Evolutionary conservation across 805 yeast species (phyloP).

Genomic region (Scheffersomyces stipitis): DNA sequence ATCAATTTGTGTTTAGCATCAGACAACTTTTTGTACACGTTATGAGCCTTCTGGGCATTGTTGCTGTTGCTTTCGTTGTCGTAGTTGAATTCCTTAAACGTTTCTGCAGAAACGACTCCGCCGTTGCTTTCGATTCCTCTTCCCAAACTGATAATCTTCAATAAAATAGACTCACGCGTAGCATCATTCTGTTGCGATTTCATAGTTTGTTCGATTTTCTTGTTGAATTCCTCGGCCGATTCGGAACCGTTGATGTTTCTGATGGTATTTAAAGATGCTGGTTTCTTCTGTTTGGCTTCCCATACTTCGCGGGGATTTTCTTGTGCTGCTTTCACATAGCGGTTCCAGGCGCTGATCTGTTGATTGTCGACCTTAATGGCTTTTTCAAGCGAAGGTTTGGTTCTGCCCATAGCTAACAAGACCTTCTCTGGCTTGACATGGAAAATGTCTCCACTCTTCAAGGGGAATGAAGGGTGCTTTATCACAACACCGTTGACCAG

Average conservation of each 20-base stretch:
- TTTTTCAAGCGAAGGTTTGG: slow-evolving; percentile 72
- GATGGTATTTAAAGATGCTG: slow-evolving; percentile 33
- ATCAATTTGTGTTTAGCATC: slow-evolving; percentile 28
- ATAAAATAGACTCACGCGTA: slow-evolving; percentile 49
- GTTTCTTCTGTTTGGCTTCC: slow-evolving; percentile 46
- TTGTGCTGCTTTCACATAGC: slow-evolving; percentile 59
- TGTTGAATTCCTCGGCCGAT: slow-evolving; percentile 32
- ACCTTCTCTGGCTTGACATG: slow-evolving; percentile 84
- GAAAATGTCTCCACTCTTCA: slow-evolving; percentile 85
- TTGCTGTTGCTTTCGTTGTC: background rate
- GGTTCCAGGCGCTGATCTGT: slow-evolving; percentile 77
- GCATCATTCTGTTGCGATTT: slow-evolving; percentile 37
- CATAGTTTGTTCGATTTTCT: slow-evolving; percentile 42
- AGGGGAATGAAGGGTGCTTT: slow-evolving; percentile 73
- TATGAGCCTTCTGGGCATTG: slow-evolving; percentile 37
- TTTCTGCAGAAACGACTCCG: slow-evolving; percentile 14
- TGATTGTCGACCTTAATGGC: slow-evolving; percentile 68
- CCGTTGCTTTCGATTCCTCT: slow-evolving; percentile 17
- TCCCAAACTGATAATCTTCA: slow-evolving; percentile 42
- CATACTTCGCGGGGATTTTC: slow-evolving; percentile 58
- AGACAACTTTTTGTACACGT: slow-evolving; percentile 27
- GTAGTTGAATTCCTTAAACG: slow-evolving; percentile 14
- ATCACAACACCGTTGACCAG: slow-evolving; percentile 80
- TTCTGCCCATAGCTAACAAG: slow-evolving; percentile 77
- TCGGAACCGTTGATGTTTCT: slow-evolving; percentile 9